Evolutionary conservation across 164 flowering plant genomes (phyloP), one percentile per base, ranked within the genome.

Genomic region (Vitis rupestris): DNA sequence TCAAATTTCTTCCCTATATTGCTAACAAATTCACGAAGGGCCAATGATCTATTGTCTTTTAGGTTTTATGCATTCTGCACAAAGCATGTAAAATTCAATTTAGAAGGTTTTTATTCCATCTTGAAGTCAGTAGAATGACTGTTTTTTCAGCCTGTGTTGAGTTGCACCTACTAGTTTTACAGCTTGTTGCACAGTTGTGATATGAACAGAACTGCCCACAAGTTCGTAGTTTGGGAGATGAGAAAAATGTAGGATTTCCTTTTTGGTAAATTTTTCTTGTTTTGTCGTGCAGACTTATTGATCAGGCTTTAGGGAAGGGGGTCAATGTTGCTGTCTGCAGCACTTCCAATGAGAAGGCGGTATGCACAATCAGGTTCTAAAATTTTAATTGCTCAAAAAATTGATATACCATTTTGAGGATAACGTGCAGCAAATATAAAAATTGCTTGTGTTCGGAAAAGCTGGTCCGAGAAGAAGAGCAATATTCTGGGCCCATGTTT

Each of bases 281-380:
- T 61, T 48, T 31, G 27, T 70, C 63, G 54, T 75, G 57, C 90
- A 92, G 99, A 90, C 68, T 95, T 75, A 75, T 95, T 66, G 98
- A 95, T 78, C 98, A 95, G 77, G 99, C 99, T 75, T 75, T 95
- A 66, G 82, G 59, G 51, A 85, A 87, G 67, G 96, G 90, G 61
- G 91, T 95, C 13, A 84, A 88, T 73, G 98, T 95, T 74, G 98
- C 97, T 47, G 98, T 92, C 15, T 95, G 99, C 84, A 95, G 99
- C 81, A 95, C 99, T 50, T 95, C 98, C 15, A 95, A 92, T 80
- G 99, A 93, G 85, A 95, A 95, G 88, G 99, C 98, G 91, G 97
- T 92, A 91, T 72, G 98, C 70, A 77, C 59, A 65, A 81, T 75
- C 75, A 75, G 84, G 80, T 80, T 74, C 68, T 74, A 80, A 62